Percentiles rank a stretch among this genome's conserved stretches.
These are phyloP conservation scores for Citrus trifoliata DNA, from an alignment of 345 rosid species.

Conservation along the genomic window DNA sequence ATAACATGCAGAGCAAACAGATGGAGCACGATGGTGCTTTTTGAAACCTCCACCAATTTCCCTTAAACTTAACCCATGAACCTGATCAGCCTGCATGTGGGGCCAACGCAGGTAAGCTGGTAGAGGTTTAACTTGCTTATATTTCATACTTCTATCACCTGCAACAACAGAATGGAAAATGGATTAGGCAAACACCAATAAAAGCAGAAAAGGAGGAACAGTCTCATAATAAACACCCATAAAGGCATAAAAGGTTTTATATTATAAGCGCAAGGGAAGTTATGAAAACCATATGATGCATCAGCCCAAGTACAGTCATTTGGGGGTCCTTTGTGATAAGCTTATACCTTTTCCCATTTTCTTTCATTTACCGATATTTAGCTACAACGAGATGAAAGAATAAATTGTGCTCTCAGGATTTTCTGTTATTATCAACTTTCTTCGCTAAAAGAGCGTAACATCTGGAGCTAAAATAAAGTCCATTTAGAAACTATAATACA, in stretches of 20 bases:
- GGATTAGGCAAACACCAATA: not conserved
- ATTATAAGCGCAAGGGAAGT: not conserved
- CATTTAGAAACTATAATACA: not conserved
- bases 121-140: slow-evolving; percentile 42
- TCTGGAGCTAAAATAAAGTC: not conserved
- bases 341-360: not conserved
- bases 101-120: slow-evolving; percentile 90
- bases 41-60: slow-evolving; percentile 98
- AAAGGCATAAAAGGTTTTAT: too few species aligned
- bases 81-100: slow-evolving; percentile 92
- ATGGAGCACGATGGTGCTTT: slow-evolving; percentile 96
- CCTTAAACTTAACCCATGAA: slow-evolving; percentile 87
- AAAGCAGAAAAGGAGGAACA: not conserved
- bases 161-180: slow-evolving; percentile 24
- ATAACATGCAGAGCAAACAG: slow-evolving; percentile 83
- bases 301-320: not conserved
- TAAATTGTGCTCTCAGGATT: not conserved
- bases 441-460: not conserved
- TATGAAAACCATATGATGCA: not conserved
- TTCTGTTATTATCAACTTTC: not conserved
- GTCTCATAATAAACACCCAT: not conserved
- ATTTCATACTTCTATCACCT: slow-evolving; percentile 42
- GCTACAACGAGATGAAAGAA: not conserved
- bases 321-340: not conserved
- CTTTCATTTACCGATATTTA: not conserved